Evolutionary conservation across 139 green algal genomes (phyloP).

Genomic region (Picochlorum costavermella): DNA sequence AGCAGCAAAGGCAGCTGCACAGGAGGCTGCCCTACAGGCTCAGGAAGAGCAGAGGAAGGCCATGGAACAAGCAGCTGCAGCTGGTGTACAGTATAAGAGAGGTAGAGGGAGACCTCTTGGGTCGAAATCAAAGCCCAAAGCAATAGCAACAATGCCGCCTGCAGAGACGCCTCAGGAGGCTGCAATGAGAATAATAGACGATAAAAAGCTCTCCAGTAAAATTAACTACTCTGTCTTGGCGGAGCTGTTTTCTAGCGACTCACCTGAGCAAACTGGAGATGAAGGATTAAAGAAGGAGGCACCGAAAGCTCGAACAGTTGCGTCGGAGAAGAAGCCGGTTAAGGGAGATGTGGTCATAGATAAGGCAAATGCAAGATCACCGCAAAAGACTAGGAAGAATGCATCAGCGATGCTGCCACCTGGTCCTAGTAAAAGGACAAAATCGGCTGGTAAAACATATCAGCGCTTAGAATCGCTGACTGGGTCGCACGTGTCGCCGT

Average conservation of each 20-base stretch:
- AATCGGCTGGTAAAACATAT: not conserved
- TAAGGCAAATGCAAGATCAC: not conserved
- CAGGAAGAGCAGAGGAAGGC: constrained; percentile 17
- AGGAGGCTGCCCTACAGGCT: constrained; percentile 18
- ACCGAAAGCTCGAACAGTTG: not conserved
- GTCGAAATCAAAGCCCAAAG: constrained; percentile 24
- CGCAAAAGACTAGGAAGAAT: not conserved
- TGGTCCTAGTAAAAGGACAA: not conserved
- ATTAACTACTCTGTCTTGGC: constrained; percentile 80
- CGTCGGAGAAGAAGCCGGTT: not conserved
- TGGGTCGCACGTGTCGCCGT: not conserved
- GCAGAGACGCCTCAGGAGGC: constrained; percentile 37
- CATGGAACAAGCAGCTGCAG: constrained; percentile 28
- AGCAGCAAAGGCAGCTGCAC: constrained; percentile 23
- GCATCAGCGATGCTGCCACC: not conserved
- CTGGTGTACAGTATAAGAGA: constrained; percentile 32
- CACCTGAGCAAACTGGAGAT: not conserved
- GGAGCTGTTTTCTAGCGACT: constrained; percentile 48
- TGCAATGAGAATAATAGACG: constrained; percentile 47
- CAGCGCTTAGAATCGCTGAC: not conserved
- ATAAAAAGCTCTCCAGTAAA: constrained; percentile 66
- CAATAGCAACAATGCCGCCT: constrained; percentile 18
- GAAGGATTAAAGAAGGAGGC: not conserved
- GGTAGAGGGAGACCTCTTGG: constrained; percentile 32
- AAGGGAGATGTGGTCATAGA: not conserved